phyloP scores from a whole-genome alignment of 148 eudicot genomes.

The Linanthus parryae region DNA sequence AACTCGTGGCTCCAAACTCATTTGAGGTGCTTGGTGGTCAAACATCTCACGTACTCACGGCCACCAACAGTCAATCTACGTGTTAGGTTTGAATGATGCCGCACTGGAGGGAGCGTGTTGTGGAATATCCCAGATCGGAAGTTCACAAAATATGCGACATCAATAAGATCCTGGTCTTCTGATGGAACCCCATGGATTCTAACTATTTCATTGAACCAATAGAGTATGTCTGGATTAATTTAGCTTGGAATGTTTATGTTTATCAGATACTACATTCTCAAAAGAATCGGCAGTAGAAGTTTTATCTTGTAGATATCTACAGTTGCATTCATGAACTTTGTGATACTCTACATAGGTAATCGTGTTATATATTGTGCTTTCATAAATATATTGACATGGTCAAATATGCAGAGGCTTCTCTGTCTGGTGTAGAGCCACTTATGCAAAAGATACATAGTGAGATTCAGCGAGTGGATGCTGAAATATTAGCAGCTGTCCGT shows the following conservation, averaged over 20 bases:
- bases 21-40: too few relatives aligned
- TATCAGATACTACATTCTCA: neutral
- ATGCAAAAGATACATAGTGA: constrained; percentile 94
- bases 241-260: neutral
- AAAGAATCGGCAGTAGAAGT: neutral
- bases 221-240: neutral
- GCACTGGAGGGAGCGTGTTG: too few relatives aligned
- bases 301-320: neutral
- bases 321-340: constrained; percentile 1
- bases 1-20: too few relatives aligned
- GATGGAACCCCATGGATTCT: too few relatives aligned
- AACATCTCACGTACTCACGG: too few relatives aligned
- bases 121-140: too few relatives aligned
- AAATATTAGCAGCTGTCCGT: constrained; percentile 87
- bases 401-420: constrained; percentile 73
- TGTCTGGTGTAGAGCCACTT: constrained; percentile 95
- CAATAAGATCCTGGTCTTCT: too few relatives aligned
- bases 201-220: too few relatives aligned
- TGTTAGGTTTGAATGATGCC: too few relatives aligned
- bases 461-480: constrained; percentile 88
- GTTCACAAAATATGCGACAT: too few relatives aligned
- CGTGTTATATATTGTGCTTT: constrained; percentile 4
- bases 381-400: too few relatives aligned
- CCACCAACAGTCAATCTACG: too few relatives aligned
- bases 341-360: neutral